Evolutionary conservation across 306 rosid genomes (phyloP), one percentile per base, ranked within the genome.

Genomic region (Casuarina cunninghamiana): DNA sequence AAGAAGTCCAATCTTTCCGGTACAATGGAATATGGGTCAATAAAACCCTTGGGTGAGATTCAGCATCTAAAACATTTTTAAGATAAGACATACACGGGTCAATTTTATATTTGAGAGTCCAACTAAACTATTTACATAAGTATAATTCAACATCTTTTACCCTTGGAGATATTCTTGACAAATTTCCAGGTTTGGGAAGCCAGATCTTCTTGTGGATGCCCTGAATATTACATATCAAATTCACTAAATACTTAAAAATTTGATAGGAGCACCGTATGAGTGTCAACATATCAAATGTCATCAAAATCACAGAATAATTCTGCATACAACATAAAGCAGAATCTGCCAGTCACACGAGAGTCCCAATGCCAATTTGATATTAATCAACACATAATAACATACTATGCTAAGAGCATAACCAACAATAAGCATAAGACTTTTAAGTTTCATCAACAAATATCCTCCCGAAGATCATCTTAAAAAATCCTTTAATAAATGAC

Each of bases 11-110:
- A 78, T 93, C 93, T 32, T 1, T 85, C 73, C 95, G 90, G 79
- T 87, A 88, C 82, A 91, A 82, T 53, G 97, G 98, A 83, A 91
- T 91, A 79, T 93, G 98, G 35, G 92, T 85, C 84, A 93, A 78
- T 68, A 93, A 81, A 72, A 93, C 93, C 91, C 90, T 91, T 37
- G 90, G 91, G 81, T 74, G 80, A 43, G 73, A 69, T 58, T 80
- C 80, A 80, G 53, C 80, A 83, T 73, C 98, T 90, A 84, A 72
- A 77, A 75, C 58, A 74, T 69, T 53, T 61, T 57, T 58, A 0
- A 21, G 26, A 26, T 4, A 58, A 85, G 66, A 79, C 51, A 43
- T 19, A 70, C 35, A 71, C 74, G 71, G 72, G 72, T 80, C 48
- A 77, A 43, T 41, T 72, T 63, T 69, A 53, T 46, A 69, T 69